A percentile compares a stretch with the other conserved stretches of the same genome.
phyloP scores from a whole-genome alignment of 1,284 basidiomycete species.

The Papiliotrema nemorosa region DNA sequence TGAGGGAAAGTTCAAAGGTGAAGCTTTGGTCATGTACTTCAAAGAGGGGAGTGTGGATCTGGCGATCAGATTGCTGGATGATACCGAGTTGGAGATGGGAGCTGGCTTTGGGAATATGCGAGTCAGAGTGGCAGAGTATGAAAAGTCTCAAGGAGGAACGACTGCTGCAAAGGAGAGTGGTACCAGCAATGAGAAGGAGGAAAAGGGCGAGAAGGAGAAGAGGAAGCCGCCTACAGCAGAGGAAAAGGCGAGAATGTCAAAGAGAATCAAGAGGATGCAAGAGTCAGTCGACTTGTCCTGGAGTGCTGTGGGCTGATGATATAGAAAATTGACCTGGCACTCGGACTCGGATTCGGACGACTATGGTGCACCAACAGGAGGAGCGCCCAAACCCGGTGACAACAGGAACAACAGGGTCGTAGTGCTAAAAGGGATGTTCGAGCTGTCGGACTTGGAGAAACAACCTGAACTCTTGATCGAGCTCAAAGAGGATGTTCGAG shows the following conservation, averaged over 20 bases:
- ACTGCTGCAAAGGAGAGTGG: slow-evolving; percentile 53
- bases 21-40: slow-evolving; percentile 94
- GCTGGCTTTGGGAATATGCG: slow-evolving; percentile 65
- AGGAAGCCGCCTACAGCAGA: slow-evolving; percentile 61
- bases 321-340: slow-evolving; percentile 47
- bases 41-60: slow-evolving; percentile 91
- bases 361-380: slow-evolving; percentile 26
- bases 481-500: slow-evolving; percentile 91
- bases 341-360: slow-evolving; percentile 38
- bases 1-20: slow-evolving; percentile 87
- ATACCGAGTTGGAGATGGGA: slow-evolving; percentile 85
- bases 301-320: slow-evolving; percentile 54
- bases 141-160: slow-evolving; percentile 16
- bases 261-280: slow-evolving; percentile 82
- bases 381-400: slow-evolving; percentile 25
- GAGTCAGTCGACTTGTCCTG: slow-evolving; percentile 58
- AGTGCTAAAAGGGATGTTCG: slow-evolving; percentile 94
- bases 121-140: slow-evolving; percentile 82
- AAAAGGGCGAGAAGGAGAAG: slow-evolving; percentile 76
- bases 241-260: slow-evolving; percentile 75
- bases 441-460: slow-evolving; percentile 76
- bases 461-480: slow-evolving; percentile 86
- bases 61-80: slow-evolving; percentile 83
- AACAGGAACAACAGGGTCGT: slow-evolving; percentile 73
- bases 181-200: slow-evolving; percentile 59